Evolutionary conservation across 176 grass and related monocot species (phyloP).

Genomic region (Urochloa ruziziensis): DNA sequence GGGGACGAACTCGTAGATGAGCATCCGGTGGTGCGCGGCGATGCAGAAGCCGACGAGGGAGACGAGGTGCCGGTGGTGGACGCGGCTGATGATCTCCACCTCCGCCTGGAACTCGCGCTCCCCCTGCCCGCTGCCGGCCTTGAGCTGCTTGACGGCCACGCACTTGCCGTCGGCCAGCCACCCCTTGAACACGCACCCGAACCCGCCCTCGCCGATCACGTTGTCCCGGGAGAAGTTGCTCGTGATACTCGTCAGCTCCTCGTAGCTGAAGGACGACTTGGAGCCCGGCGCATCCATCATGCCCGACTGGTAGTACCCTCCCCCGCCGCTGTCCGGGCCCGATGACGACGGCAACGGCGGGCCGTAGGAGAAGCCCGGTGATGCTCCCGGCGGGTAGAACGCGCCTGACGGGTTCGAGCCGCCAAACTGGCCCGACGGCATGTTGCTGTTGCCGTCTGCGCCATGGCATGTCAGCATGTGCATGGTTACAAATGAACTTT

Average conservation of each 20-base stretch:
- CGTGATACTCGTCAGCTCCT: constrained; percentile 75
- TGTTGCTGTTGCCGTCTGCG: constrained; percentile 36
- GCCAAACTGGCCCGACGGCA: constrained; percentile 17
- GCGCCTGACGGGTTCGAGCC: constrained; percentile 22
- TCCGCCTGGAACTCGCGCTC: constrained; percentile 84
- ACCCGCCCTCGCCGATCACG: constrained; percentile 82
- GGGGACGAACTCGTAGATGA: constrained; percentile 88
- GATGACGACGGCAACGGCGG: neutral
- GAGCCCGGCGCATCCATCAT: constrained; percentile 28
- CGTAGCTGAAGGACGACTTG: constrained; percentile 73
- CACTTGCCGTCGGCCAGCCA: constrained; percentile 60
- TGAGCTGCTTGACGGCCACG: constrained; percentile 86
- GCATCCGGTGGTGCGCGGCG: constrained; percentile 60
- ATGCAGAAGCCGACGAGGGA: constrained; percentile 83
- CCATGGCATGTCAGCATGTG: neutral
- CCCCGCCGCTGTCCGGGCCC: neutral
- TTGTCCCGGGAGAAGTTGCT: constrained; percentile 62
- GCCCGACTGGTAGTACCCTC: constrained; percentile 37
- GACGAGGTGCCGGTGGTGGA: constrained; percentile 95
- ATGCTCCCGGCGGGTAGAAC: neutral
- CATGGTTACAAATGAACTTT: neutral
- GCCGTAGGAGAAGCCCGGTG: constrained; percentile 17
- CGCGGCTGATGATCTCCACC: constrained; percentile 90
- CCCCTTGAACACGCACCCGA: constrained; percentile 81
- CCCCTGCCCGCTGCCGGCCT: constrained; percentile 67